Conservation (phyloP, 305 asterid species). For the Solanum chacoense region DNA sequence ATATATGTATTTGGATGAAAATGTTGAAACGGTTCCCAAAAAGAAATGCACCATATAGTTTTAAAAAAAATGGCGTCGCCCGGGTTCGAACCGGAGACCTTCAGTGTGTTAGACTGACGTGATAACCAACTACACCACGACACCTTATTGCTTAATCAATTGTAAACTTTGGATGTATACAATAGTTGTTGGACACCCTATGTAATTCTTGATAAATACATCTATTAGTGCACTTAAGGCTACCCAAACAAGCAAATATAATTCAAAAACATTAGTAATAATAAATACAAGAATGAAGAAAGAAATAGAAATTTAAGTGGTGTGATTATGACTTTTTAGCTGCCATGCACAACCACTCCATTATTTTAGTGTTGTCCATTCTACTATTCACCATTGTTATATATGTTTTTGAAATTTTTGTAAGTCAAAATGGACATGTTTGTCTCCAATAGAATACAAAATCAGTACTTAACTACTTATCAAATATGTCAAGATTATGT, state of each 20-base stretch:
- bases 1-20: background rate
- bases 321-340: background rate
- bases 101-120: background rate
- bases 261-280: background rate
- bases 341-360: background rate
- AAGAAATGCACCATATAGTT: background rate
- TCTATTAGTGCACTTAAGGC: background rate
- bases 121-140: background rate
- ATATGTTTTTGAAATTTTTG: background rate
- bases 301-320: background rate
- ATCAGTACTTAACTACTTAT: background rate
- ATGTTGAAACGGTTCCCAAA: too few species aligned
- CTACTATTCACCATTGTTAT: background rate
- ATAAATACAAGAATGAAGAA: background rate
- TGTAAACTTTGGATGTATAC: accelerated
- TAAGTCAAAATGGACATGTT: background rate
- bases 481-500: background rate
- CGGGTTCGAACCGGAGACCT: background rate
- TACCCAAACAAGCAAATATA: background rate
- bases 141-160: background rate
- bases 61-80: background rate
- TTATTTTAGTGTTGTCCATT: background rate
- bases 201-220: background rate
- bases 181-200: background rate
- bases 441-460: background rate